These are phyloP conservation scores for Tolypocladium cylindrosporum DNA, from an alignment of 2,329 filamentous ascomycete species.

Conservation along the genomic window DNA sequence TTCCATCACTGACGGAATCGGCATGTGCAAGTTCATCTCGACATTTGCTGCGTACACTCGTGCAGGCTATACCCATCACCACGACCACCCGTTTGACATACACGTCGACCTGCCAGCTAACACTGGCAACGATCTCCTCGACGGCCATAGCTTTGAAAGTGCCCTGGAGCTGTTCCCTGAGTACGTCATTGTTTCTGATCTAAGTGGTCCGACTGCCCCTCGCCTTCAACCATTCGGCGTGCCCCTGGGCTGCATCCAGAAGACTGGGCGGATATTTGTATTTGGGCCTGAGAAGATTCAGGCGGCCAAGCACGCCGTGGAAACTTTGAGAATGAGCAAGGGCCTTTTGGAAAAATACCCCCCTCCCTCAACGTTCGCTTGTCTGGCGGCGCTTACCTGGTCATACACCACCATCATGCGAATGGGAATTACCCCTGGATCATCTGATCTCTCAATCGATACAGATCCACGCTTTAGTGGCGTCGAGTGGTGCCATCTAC, in stretches of 20 bases:
- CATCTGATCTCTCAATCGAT: not conserved
- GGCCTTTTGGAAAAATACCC: no score
- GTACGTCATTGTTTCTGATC: constrained; percentile 20
- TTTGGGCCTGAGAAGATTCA: constrained; percentile 23
- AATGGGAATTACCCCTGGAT: constrained; percentile 2
- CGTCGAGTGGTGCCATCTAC: constrained; percentile 16
- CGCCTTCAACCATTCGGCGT: constrained; percentile 15
- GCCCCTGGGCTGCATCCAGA: constrained; percentile 17
- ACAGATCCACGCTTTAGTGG: not conserved
- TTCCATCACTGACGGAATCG: constrained; percentile 30
- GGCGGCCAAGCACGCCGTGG: constrained; percentile 17
- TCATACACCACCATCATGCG: constrained; percentile 27
- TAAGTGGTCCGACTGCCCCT: constrained; percentile 21
- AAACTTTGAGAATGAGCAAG: not conserved
- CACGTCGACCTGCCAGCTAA: constrained; percentile 5
- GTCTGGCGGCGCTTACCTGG: constrained; percentile 29
- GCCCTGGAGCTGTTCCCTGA: constrained; percentile 26
- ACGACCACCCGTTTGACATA: constrained; percentile 1
- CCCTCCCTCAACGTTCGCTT: constrained; percentile 24
- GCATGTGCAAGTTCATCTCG: constrained; percentile 26
- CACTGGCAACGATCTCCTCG: constrained; percentile 12
- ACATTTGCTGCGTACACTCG: constrained; percentile 22
- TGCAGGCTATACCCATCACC: not conserved
- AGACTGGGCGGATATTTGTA: constrained; percentile 30
- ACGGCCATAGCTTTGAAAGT: constrained; percentile 11